Percentiles rank a stretch among this genome's conserved stretches.
Conservation (phyloP, 805 yeast species). For the Lipomyces yamadae region DNA sequence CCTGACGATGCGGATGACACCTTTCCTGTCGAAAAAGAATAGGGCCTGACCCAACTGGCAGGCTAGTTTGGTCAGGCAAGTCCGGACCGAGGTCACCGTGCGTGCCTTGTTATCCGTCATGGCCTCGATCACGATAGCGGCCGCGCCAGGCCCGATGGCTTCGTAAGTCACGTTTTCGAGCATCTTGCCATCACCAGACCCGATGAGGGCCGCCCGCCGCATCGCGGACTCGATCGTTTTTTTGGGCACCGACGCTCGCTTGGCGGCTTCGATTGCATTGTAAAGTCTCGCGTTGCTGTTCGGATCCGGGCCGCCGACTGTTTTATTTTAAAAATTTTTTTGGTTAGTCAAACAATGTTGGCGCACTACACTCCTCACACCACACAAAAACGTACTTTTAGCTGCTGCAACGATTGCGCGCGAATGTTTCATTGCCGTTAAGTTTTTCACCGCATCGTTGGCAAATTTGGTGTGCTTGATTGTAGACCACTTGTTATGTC, state of each 20-base stretch:
- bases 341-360: background rate
- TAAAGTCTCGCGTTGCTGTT: conserved; percentile 62
- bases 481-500: conserved; percentile 95
- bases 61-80: conserved; percentile 66
- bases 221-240: conserved; percentile 86
- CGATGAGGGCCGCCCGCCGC: conserved; percentile 78
- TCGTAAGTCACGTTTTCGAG: conserved; percentile 73
- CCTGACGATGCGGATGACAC: conserved; percentile 54
- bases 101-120: conserved; percentile 87
- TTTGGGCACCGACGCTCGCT: conserved; percentile 75
- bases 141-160: conserved; percentile 92
- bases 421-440: conserved; percentile 71
- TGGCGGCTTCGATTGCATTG: conserved; percentile 78
- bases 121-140: conserved; percentile 82
- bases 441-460: conserved; percentile 79
- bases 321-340: background rate
- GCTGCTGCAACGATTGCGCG: conserved; percentile 76
- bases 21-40: conserved; percentile 78
- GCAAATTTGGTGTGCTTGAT: conserved; percentile 93
- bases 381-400: conserved; percentile 45
- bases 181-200: conserved; percentile 47
- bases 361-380: conserved; percentile 16
- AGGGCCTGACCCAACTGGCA: conserved; percentile 75
- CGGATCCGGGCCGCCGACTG: conserved; percentile 70
- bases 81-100: conserved; percentile 74